Conservation (phyloP, 2,329 filamentous ascomycete genomes). For the Bipolaris sorokiniana region DNA sequence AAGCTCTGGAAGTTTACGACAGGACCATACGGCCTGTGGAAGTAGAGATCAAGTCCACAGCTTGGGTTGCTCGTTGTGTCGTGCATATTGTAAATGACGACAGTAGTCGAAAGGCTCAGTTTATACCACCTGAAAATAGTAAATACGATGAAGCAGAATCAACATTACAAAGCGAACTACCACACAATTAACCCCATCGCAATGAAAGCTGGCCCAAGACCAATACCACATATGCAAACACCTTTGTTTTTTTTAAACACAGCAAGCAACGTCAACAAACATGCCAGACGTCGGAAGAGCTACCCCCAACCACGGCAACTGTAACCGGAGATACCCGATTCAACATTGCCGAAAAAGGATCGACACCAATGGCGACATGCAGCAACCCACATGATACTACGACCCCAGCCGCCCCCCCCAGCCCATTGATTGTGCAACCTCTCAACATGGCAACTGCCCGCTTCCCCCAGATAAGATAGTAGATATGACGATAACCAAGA, state of each 20-base stretch:
- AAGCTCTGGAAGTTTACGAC: constrained; percentile 80
- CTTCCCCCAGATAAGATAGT: constrained; percentile 5
- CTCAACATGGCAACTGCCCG: constrained; percentile 7
- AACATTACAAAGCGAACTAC: not conserved
- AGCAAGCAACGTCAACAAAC: not conserved
- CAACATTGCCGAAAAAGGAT: constrained; percentile 29
- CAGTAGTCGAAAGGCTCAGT: no score
- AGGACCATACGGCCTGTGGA: constrained; percentile 70
- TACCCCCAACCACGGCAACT: constrained; percentile 19
- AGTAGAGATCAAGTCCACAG: constrained; percentile 44
- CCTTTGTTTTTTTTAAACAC: not conserved
- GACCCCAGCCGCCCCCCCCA: not conserved
- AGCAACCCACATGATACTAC: constrained; percentile 17
- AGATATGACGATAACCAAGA: constrained; percentile 23
- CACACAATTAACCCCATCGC: not conserved
- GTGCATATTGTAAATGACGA: not conserved
- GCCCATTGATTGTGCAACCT: constrained; percentile 16
- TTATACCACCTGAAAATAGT: constrained; percentile 1
- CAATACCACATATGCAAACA: not conserved
- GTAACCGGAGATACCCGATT: constrained; percentile 28
- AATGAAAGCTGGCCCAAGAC: not conserved
- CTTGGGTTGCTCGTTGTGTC: not conserved
- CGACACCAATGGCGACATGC: constrained; percentile 19
- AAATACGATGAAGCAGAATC: constrained; percentile 6
- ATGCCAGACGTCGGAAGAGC: not conserved